These are phyloP conservation scores for Penstemon newberryi DNA, from an alignment of 257 asterid species.

Conservation along the genomic window DNA sequence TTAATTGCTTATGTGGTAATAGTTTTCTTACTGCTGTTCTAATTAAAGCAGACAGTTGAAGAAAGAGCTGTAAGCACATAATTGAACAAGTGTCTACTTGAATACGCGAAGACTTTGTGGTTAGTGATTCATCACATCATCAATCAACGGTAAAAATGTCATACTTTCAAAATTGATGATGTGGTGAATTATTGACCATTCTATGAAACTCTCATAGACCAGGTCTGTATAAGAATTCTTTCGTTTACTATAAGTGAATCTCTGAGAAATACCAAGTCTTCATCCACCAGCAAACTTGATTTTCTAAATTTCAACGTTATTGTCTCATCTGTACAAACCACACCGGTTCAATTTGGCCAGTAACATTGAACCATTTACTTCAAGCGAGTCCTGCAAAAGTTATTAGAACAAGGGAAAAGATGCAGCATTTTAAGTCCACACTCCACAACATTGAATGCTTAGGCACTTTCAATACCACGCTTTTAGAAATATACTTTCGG, in stretches of 20 bases:
- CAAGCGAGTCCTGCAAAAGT: too few species aligned
- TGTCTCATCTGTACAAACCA: neutral
- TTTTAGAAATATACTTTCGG: too few species aligned
- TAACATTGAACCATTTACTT: too few species aligned
- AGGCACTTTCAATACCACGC: too few species aligned
- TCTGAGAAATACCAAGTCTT: neutral
- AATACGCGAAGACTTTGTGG: neutral
- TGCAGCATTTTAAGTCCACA: too few species aligned
- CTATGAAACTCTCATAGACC: too few species aligned
- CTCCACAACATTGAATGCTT: too few species aligned
- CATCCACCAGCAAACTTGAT: neutral
- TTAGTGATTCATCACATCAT: too few species aligned
- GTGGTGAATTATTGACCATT: too few species aligned
- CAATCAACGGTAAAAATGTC: neutral
- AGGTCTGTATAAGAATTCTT: too few species aligned
- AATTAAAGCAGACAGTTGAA: constrained; percentile 45
- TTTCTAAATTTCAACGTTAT: neutral
- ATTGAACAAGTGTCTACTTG: constrained; percentile 5
- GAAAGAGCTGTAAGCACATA: constrained; percentile 28
- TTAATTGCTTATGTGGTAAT: constrained; percentile 40
- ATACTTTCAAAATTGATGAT: neutral
- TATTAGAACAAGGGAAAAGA: too few species aligned
- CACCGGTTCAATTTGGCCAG: too few species aligned
- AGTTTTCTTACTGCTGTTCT: constrained; percentile 23
- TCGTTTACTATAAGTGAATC: neutral